Evolutionary conservation across 192 early-diverging fungal species (phyloP), one percentile per base, ranked within the genome.

Genomic region (Ramicandelaber brevisporus): DNA sequence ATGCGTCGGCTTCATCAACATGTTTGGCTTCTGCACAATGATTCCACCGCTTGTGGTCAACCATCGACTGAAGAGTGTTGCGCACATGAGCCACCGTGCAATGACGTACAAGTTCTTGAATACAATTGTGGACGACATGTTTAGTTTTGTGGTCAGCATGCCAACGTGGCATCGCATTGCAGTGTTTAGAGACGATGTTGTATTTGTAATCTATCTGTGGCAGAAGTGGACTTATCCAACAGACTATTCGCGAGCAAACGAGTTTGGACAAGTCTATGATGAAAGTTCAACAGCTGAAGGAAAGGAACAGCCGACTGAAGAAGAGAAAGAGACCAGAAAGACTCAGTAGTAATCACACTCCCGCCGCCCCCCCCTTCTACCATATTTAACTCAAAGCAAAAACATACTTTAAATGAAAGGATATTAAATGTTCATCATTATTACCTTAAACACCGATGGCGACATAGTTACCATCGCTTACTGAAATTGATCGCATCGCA

Each of bases 131-230:
- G 80, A 88, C 46, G 85, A 90, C 37, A 40, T 90, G 38, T 90
- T 90, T 59, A 79, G 78, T 7, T 90, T 87, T 48, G 66, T 78
- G 13, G 85, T 88, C 55, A 83, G 81, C 48, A 88, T 88, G 83
- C 83, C 83, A n/a, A 71, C 60, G 37, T 38, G 83, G 15, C 83
- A 88, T 47, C 53, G 78, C 12, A 33, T 87, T 23, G 84, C 80
- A 6, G 77, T 70, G 50, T 51, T 88, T 8, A 59, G 80, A 18
- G 84, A 88, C 36, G 84, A 88, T 30, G 66, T 77, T 3, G 59
- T 88, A 6, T 88, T 88, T 33, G 56, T 88, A 27, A 57, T 88
- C 6, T 88, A 85, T 46, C 31, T 88, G 16, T 85, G 83, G 40
- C 83, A 73, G 47, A 40, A 70, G 21, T 81, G 65, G 52, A 59